Evolutionary conservation across 768 basidiomycete genomes (phyloP), one percentile per base, ranked within the genome.

Genomic region (Lentinus brumalis): DNA sequence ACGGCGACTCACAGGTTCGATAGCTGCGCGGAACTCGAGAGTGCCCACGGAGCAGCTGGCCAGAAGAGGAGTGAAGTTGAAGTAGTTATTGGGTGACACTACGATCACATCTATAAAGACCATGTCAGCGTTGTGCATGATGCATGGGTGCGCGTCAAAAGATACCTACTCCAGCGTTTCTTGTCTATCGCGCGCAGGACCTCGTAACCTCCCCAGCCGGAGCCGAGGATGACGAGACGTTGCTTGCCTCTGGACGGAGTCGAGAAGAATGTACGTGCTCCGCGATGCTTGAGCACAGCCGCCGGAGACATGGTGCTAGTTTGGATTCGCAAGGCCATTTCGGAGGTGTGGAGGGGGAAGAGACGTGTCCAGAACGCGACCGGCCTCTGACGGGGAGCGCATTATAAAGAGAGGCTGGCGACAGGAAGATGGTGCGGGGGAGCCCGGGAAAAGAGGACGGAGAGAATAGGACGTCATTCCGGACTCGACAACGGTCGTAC

Each of bases 11-110:
- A 92, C 92, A 1, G 92, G 85, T 73, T 95, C 93, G 38, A 93
- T 78, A 0, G 91, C 88, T 67, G 88, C 87, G 29, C 92, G 78
- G 69, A 88, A 92, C 65, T 94, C 92, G 50, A 96, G 77, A 6
- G 93, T 94, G 3, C 94, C 94, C 29, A 93, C 91, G 4, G 91
- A 83, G 59, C 88, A 84, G 51, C 85, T 79, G 0, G 88, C 87
- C 1, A 91, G 78, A 32, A 91, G 72, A 0, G 88, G 87, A 29
- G 84, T 83, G 63, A 87, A 87, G 68, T 86, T 87, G 75, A 88
- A 89, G 73, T 87, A 86, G 39, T 79, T 81, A 41, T 78, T 86
- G 0, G 90, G 87, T 5, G 88, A 88, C 29, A 91, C 59, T 15
- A 90, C 71, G 0, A 83, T 84, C 5, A 89, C 86, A 66, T 89